Conservation (phyloP, 441 rosid species). For the Adansonia gregorii region DNA sequence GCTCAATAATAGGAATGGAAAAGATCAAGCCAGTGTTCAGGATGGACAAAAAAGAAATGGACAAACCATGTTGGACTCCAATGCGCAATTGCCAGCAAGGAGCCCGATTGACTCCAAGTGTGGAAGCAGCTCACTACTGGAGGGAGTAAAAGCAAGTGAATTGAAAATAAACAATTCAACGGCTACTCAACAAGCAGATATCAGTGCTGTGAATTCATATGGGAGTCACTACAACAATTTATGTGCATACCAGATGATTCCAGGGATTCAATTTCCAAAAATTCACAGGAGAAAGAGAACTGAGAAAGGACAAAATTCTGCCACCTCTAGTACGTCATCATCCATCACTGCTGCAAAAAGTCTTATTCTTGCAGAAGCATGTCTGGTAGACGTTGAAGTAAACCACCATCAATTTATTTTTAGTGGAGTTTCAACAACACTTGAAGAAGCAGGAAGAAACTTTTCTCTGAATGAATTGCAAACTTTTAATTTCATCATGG, state of each 20-base stretch:
- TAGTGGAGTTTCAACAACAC: conserved; percentile 29
- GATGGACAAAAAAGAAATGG: conserved; percentile 23
- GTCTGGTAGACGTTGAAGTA: conserved; percentile 19
- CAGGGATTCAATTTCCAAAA: conserved; percentile 38
- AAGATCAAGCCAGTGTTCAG: conserved; percentile 28
- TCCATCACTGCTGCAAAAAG: conserved; percentile 33
- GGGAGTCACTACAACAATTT: conserved; percentile 47
- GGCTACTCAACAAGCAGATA: conserved; percentile 34
- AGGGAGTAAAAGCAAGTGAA: conserved; percentile 38
- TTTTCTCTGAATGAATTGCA: conserved; percentile 40
- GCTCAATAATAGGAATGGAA: conserved; percentile 20
- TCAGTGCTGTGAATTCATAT: conserved; percentile 36
- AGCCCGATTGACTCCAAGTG: conserved; percentile 33
- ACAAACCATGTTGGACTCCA: conserved; percentile 30
- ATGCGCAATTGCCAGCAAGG: conserved; percentile 32
- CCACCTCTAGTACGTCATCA: conserved; percentile 41
- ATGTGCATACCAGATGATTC: conserved; percentile 39
- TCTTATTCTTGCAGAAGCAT: conserved; percentile 30
- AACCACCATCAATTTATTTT: conserved; percentile 27
- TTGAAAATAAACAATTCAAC: conserved; percentile 34
- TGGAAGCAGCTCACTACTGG: conserved; percentile 27
- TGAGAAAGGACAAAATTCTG: conserved; percentile 45
- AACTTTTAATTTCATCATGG: conserved; percentile 31
- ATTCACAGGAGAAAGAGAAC: conserved; percentile 54
- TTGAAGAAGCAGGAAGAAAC: conserved; percentile 34